These are phyloP conservation scores for Aureobasidium leucospermi DNA, from an alignment of 2,329 filamentous ascomycete genomes.

Conservation along the genomic window DNA sequence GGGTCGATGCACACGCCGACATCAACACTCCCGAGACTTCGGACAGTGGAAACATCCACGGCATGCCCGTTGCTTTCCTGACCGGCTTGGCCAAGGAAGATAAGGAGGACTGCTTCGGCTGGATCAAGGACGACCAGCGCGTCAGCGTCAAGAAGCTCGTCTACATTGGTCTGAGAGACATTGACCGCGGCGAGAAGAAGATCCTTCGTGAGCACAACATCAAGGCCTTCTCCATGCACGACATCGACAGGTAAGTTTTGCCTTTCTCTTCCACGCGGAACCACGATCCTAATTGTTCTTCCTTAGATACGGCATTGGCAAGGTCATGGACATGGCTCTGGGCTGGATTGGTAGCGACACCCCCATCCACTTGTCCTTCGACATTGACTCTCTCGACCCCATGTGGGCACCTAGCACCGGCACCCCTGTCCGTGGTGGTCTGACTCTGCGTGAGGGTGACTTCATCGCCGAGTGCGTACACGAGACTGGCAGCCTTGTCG, in stretches of 20 bases:
- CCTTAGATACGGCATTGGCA: slow-evolving; percentile 77
- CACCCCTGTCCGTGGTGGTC: slow-evolving; percentile 83
- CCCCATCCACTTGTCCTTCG: slow-evolving; percentile 93
- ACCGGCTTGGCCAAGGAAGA: slow-evolving; percentile 76
- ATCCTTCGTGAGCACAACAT: slow-evolving; percentile 82
- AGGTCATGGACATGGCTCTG: slow-evolving; percentile 96
- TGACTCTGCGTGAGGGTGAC: slow-evolving; percentile 91
- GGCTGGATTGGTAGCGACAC: slow-evolving; percentile 91
- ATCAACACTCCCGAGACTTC: slow-evolving; percentile 94
- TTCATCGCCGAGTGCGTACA: slow-evolving; percentile 76
- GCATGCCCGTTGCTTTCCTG: slow-evolving; percentile 92
- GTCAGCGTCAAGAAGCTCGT: slow-evolving; percentile 78
- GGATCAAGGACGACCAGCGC: slow-evolving; percentile 67
- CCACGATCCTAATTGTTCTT: neutral
- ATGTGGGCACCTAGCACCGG: slow-evolving; percentile 95
- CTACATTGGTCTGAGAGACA: slow-evolving; percentile 91
- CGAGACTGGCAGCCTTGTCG: slow-evolving; percentile 48
- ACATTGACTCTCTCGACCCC: slow-evolving; percentile 92
- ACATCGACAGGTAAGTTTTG: slow-evolving; percentile 72
- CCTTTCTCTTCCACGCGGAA: slow-evolving; percentile 8
- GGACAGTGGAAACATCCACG: slow-evolving; percentile 88
- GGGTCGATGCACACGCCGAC: slow-evolving; percentile 97
- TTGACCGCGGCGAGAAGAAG: slow-evolving; percentile 89
- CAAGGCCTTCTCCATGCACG: slow-evolving; percentile 97
- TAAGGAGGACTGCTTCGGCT: slow-evolving; percentile 76